These are phyloP conservation scores for Daldinia decipiens DNA, from an alignment of 495 filamentous ascomycete genomes.

Conservation along the genomic window DNA sequence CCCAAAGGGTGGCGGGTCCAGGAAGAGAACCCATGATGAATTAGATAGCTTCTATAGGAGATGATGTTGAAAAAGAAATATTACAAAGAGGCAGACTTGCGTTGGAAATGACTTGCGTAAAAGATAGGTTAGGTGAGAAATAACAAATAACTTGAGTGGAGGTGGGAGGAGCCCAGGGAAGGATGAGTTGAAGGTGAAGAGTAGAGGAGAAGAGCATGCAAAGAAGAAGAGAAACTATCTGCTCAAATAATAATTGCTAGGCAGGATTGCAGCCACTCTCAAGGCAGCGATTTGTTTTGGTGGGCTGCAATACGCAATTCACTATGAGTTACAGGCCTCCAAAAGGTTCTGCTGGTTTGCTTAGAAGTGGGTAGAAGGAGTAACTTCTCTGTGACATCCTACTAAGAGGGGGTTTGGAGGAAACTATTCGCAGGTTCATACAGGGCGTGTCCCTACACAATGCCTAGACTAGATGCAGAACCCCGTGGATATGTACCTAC, in stretches of 20 bases:
- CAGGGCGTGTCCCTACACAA: too few species aligned
- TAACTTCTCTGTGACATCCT: too few species aligned
- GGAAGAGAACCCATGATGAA: neutral
- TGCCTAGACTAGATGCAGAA: too few species aligned
- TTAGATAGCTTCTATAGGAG: neutral
- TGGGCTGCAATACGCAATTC: too few species aligned
- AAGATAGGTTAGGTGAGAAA: neutral
- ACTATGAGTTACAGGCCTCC: too few species aligned
- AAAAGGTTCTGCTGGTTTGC: too few species aligned
- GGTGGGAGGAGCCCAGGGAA: neutral
- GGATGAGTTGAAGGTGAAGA: neutral
- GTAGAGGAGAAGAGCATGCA: neutral
- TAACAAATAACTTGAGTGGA: neutral
- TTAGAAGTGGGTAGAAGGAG: too few species aligned
- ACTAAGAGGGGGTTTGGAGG: too few species aligned
- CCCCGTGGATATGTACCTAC: too few species aligned
- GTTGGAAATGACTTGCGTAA: neutral
- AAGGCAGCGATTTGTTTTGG: too few species aligned
- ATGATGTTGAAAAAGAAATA: neutral
- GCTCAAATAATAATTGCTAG: neutral
- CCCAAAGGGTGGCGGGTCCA: neutral
- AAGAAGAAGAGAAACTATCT: neutral
- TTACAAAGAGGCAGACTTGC: neutral
- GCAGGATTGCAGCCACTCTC: neutral
- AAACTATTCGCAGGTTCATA: too few species aligned